phyloP scores from a whole-genome alignment of 768 basidiomycete species.

The Boletus rubescentipes region DNA sequence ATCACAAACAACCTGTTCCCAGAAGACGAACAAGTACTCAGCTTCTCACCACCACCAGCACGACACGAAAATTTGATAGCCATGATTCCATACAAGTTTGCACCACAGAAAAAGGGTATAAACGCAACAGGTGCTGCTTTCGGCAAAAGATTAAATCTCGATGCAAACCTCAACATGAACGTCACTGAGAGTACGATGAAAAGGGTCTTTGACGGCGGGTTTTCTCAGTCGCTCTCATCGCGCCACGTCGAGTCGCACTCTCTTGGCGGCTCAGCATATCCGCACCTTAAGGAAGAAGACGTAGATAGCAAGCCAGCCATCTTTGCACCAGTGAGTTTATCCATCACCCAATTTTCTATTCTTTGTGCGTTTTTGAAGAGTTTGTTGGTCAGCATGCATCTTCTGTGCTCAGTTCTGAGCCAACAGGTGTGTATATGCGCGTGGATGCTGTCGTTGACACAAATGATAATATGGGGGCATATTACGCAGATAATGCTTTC shows the following conservation, averaged over 20 bases:
- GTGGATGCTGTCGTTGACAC: neutral
- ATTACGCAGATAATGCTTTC: slow-evolving; percentile 12
- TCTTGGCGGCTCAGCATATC: slow-evolving; percentile 6
- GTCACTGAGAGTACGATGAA: slow-evolving; percentile 2
- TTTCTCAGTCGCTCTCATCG: slow-evolving; percentile 11
- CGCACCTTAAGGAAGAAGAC: neutral
- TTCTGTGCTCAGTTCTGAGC: slow-evolving; percentile 8
- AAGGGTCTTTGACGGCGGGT: slow-evolving; percentile 6
- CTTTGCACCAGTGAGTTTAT: slow-evolving; percentile 5
- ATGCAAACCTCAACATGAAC: slow-evolving; percentile 6
- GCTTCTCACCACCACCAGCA: neutral
- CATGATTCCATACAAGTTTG: slow-evolving; percentile 23
- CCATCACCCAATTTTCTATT: neutral
- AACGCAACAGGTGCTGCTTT: slow-evolving; percentile 4
- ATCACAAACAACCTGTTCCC: neutral
- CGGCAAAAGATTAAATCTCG: slow-evolving; percentile 10
- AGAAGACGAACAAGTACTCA: neutral
- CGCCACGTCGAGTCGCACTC: slow-evolving; percentile 13
- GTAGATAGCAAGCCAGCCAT: slow-evolving; percentile 4
- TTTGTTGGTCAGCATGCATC: slow-evolving; percentile 7
- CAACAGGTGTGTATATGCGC: slow-evolving; percentile 27
- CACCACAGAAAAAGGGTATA: slow-evolving; percentile 9
- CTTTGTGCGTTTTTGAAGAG: neutral
- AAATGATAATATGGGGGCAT: slow-evolving; percentile 5
- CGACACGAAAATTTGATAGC: neutral